Evolutionary conservation across 352 stramenopile species (phyloP), one percentile per base, ranked within the genome.

Genomic region (Globisporangium rhizosaccharum): DNA sequence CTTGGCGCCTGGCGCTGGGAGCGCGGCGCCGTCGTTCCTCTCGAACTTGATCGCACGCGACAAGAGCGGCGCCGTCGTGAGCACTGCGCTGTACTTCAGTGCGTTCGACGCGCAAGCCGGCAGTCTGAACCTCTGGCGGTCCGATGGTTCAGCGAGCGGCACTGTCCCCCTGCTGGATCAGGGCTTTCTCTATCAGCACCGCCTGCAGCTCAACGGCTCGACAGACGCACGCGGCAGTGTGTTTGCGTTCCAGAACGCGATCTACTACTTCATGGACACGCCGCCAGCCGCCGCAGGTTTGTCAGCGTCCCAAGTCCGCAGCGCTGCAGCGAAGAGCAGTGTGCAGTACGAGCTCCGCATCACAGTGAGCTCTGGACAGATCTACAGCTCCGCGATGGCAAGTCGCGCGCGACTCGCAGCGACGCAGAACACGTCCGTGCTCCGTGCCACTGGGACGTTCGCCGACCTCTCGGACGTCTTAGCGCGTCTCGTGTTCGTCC

Each of bases 401-500:
- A 33, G 28, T 33, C 28, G 28, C 28, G 3, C 25, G 20, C 41
- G n/a, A n/a, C 46, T 48, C 23, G 33, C 26, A 37, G 15, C 28
- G 36, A 50, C 6, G 45, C 44, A 30, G 20, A 33, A 51, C 47
- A 15, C 48, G 9, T 41, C 47, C 1, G 59, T 50, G 1, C 41
- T 70, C 15, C 46, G 18, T 0, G 30, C 63, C 3, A 48, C 55
- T 15, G 72, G 65, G 17, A 68, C 62, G 7, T 56, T 57, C 10
- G 17, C 41, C 2, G 56, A 60, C 9, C 63, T 81, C 28, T 20
- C 59, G 26, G 54, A 56, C n/a, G 37, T 58, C 10, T 57, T 82
- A 3, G 51, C 28, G 12, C 60, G 56, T 6, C 26, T 86, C 15
- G 46, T 74, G 23, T 90, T 71, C 39, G 45, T 68, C 15, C 66